A percentile compares a stretch with the other conserved stretches of the same genome.
Conservation (phyloP, 2,329 filamentous ascomycete genomes). For the Cercospora zeina region DNA sequence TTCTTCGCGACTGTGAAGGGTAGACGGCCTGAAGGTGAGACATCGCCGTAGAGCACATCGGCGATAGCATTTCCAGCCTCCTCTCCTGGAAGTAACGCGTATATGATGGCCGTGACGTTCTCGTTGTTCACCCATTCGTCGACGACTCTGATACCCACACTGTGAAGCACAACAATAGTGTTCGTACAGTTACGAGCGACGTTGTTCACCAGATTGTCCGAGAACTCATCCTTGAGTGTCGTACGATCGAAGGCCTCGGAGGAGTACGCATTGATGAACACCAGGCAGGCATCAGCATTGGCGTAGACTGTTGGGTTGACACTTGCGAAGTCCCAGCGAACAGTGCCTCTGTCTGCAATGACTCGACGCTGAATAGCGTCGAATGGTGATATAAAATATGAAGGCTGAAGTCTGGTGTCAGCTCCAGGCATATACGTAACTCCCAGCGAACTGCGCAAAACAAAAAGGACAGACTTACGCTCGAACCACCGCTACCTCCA, state of each 20-base stretch:
- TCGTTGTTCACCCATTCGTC: constrained; percentile 37
- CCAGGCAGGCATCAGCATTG: constrained; percentile 36
- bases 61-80: constrained; percentile 35
- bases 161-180: constrained; percentile 39
- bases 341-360: constrained; percentile 27
- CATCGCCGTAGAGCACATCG: constrained; percentile 37
- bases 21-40: constrained; percentile 36
- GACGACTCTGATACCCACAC: constrained; percentile 34
- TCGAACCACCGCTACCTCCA: constrained; percentile 18
- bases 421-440: constrained; percentile 4
- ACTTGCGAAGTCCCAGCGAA: constrained; percentile 34
- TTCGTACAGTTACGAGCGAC: constrained; percentile 36
- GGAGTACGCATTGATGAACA: constrained; percentile 39
- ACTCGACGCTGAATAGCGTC: constrained; percentile 31
- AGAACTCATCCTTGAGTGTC: constrained; percentile 32
- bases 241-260: constrained; percentile 36
- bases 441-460: too few relatives aligned
- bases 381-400: constrained; percentile 28
- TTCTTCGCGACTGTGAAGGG: constrained; percentile 40
- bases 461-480: background rate
- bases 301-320: constrained; percentile 33
- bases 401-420: constrained; percentile 19
- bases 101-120: constrained; percentile 39
- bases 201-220: constrained; percentile 37
- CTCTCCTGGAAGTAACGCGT: constrained; percentile 36